phyloP scores from a whole-genome alignment of 192 early-diverging fungal species.

The Rhizophagus prolifer region DNA sequence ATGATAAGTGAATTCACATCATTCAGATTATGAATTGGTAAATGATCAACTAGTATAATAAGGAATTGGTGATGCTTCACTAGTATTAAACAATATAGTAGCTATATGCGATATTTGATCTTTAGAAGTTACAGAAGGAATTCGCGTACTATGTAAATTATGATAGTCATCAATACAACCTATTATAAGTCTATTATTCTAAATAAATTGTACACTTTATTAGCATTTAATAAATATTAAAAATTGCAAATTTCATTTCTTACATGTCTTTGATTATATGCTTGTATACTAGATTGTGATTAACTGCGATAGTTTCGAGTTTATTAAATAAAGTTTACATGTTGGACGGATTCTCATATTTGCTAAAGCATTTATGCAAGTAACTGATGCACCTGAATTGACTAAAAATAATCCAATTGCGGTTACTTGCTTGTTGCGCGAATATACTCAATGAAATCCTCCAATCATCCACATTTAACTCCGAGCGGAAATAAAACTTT shows the following conservation, averaged over 20 bases:
- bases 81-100: constrained; percentile 2
- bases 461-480: too few relatives aligned
- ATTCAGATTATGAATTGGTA: neutral
- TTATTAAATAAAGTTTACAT: neutral
- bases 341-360: neutral
- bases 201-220: too few relatives aligned
- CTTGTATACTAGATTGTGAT: too few relatives aligned
- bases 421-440: neutral
- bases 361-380: neutral
- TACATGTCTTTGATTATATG: too few relatives aligned
- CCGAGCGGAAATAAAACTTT: too few relatives aligned
- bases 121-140: neutral
- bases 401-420: neutral
- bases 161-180: constrained; percentile 6
- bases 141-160: neutral
- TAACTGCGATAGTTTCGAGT: neutral
- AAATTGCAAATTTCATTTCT: too few relatives aligned
- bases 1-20: neutral
- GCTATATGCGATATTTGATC: neutral
- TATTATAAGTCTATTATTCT: constrained; percentile 1
- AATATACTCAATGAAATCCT: too few relatives aligned
- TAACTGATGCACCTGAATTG: neutral
- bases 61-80: neutral
- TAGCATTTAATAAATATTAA: too few relatives aligned
- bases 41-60: neutral